A percentile compares a stretch with the other conserved stretches of the same genome.
Evolutionary conservation across 2,329 filamentous ascomycete species (phyloP).

Genomic region (Beauveria brongniartii): DNA sequence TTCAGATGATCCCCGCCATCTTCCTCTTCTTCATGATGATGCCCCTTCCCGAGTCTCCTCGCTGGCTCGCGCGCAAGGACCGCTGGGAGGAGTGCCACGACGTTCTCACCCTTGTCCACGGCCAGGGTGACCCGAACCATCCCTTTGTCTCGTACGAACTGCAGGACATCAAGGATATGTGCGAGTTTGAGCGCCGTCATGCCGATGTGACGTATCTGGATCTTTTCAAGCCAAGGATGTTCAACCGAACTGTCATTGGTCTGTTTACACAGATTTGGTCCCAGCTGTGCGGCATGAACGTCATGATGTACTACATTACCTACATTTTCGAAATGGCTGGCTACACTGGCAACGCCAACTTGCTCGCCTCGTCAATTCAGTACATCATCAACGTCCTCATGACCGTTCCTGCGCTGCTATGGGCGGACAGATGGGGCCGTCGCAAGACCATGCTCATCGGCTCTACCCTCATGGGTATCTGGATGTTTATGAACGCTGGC

Average conservation of each 20-base stretch:
- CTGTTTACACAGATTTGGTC: slow-evolving; percentile 49
- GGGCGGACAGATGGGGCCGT: slow-evolving; percentile 68
- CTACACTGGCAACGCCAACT: slow-evolving; percentile 36
- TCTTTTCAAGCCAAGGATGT: slow-evolving; percentile 61
- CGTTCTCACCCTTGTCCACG: slow-evolving; percentile 51
- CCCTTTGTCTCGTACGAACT: slow-evolving; percentile 61
- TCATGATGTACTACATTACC: slow-evolving; percentile 58
- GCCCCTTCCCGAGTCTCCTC: slow-evolving; percentile 52
- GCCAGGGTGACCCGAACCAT: slow-evolving; percentile 54
- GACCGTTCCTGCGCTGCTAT: slow-evolving; percentile 69
- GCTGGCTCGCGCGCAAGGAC: slow-evolving; percentile 56
- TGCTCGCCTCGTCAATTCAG: slow-evolving; percentile 47
- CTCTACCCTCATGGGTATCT: slow-evolving; percentile 56
- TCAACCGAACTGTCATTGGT: slow-evolving; percentile 43
- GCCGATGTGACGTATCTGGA: slow-evolving; percentile 63
- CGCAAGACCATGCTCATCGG: slow-evolving; percentile 60
- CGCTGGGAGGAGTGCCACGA: slow-evolving; percentile 51
- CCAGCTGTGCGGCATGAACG: slow-evolving; percentile 48
- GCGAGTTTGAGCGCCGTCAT: slow-evolving; percentile 65
- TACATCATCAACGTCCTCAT: slow-evolving; percentile 72
- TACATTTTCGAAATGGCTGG: slow-evolving; percentile 33
- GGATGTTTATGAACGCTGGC: slow-evolving; percentile 46
- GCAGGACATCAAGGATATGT: slow-evolving; percentile 63
- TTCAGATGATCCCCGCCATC: slow-evolving; percentile 55
- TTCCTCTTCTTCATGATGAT: slow-evolving; percentile 51